These are phyloP conservation scores for Floccularia luteovirens DNA, from an alignment of 768 basidiomycete genomes.

Conservation along the genomic window DNA sequence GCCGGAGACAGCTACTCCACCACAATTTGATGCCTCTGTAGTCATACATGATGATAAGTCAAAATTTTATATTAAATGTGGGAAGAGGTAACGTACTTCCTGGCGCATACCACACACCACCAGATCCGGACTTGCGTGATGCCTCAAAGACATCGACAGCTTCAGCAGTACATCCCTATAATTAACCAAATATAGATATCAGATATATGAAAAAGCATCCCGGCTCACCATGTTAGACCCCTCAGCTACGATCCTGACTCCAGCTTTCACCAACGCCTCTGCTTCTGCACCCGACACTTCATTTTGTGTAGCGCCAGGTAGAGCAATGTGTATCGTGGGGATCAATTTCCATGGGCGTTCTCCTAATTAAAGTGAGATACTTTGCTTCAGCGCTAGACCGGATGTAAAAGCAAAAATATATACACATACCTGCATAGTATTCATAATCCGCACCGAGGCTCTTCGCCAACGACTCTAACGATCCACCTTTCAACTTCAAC, in stretches of 20 bases:
- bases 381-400: too few relatives aligned
- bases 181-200: too few relatives aligned
- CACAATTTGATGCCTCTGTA: slow-evolving; percentile 50
- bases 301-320: slow-evolving; percentile 70
- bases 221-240: slow-evolving; percentile 60
- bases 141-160: slow-evolving; percentile 68
- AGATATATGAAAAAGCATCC: background rate
- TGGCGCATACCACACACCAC: slow-evolving; percentile 63
- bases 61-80: slow-evolving; percentile 2
- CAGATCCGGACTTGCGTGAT: slow-evolving; percentile 40
- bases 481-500: slow-evolving; percentile 49
- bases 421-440: slow-evolving; percentile 34
- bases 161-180: slow-evolving; percentile 57
- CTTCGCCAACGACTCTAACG: slow-evolving; percentile 27
- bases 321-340: slow-evolving; percentile 53
- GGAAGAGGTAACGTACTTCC: slow-evolving; percentile 41
- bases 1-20: slow-evolving; percentile 73
- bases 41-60: slow-evolving; percentile 3
- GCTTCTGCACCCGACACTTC: slow-evolving; percentile 66
- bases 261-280: slow-evolving; percentile 59
- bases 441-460: slow-evolving; percentile 28
- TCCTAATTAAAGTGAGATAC: too few relatives aligned
- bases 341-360: slow-evolving; percentile 65
- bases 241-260: slow-evolving; percentile 65
- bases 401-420: too few relatives aligned